Evolutionary conservation across 257 asterid genomes (phyloP).

Genomic region (Plantago ovata): DNA sequence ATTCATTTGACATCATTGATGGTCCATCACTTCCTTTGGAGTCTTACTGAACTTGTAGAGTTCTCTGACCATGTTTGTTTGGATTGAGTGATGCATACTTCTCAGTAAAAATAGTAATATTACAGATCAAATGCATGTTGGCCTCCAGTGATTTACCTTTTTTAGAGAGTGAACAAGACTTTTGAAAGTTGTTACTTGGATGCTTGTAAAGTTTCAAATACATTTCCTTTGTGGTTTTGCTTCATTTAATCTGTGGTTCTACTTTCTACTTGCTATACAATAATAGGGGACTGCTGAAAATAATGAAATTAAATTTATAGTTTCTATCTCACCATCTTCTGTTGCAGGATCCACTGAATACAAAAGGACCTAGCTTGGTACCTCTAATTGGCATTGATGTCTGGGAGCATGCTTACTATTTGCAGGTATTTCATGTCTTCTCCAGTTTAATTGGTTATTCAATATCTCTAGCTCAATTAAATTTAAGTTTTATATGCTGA

Average conservation of each 20-base stretch:
- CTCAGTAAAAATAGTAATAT: background rate
- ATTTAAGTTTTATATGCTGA: too few relatives aligned
- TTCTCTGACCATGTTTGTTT: background rate
- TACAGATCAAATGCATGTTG: background rate
- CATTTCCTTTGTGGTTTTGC: background rate
- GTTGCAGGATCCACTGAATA: slow-evolving; percentile 69
- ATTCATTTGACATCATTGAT: too few relatives aligned
- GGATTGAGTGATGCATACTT: background rate
- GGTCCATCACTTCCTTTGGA: too few relatives aligned
- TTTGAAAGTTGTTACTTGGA: background rate
- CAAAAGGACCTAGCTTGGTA: slow-evolving; percentile 64
- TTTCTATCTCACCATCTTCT: too few relatives aligned
- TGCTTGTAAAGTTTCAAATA: background rate
- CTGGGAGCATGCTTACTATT: slow-evolving; percentile 88
- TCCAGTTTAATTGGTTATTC: background rate
- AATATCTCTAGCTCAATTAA: background rate
- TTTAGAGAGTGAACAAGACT: background rate
- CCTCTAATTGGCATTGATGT: slow-evolving; percentile 78
- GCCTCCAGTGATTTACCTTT: background rate
- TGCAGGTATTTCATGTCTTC: slow-evolving; percentile 44
- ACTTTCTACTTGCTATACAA: background rate
- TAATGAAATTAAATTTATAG: background rate
- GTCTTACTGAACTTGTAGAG: too few relatives aligned
- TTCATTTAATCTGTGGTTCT: background rate
- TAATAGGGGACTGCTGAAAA: slow-evolving; percentile 2